These are phyloP conservation scores for Smithsoniella earleae DNA, from an alignment of 163 green algal genomes.

Conservation along the genomic window DNA sequence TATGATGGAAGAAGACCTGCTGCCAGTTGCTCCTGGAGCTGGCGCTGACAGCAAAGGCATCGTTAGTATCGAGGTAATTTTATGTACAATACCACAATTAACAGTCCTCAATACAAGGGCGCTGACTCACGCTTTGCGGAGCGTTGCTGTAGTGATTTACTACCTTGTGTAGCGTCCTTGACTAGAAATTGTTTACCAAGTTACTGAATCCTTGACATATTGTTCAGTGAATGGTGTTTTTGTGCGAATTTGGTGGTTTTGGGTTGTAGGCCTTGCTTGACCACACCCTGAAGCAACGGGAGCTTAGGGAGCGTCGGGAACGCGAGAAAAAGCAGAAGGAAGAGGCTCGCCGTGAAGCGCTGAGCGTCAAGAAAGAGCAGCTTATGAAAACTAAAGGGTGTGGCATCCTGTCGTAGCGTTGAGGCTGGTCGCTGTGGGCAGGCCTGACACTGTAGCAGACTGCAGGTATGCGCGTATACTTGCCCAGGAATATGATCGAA, in stretches of 20 bases:
- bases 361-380: constrained; percentile 33
- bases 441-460: too few species aligned
- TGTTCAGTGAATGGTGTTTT: too few species aligned
- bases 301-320: constrained; percentile 39
- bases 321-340: constrained; percentile 48
- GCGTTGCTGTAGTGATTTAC: too few species aligned
- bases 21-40: constrained; percentile 43
- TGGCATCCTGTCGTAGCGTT: too few species aligned
- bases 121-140: too few species aligned
- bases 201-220: too few species aligned
- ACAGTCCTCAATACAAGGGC: too few species aligned
- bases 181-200: too few species aligned
- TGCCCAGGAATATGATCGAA: constrained; percentile 17
- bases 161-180: too few species aligned
- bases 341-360: constrained; percentile 35
- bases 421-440: too few species aligned
- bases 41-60: constrained; percentile 33
- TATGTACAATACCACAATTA: too few species aligned
- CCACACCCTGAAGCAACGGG: constrained; percentile 36
- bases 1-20: constrained; percentile 53
- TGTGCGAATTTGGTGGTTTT: too few species aligned
- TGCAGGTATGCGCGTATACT: neutral
- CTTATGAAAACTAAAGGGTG: constrained; percentile 30
- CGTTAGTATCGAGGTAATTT: constrained; percentile 31
- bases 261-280: neutral